phyloP scores from a whole-genome alignment of 331 rosid species.

The Quercus phellos region DNA sequence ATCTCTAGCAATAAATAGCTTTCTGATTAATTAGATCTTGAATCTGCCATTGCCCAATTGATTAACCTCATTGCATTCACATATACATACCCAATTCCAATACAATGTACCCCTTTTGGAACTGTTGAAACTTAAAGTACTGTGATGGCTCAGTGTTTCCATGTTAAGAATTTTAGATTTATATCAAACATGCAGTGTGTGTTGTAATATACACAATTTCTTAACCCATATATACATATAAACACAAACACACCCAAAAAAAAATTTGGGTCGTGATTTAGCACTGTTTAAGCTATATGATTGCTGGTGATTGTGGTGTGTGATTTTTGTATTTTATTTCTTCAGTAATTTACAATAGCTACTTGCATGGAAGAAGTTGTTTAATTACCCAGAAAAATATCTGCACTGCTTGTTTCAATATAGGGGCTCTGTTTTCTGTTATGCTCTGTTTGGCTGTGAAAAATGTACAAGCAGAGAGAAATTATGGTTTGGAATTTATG shows the following conservation, averaged over 20 bases:
- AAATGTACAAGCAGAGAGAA: neutral
- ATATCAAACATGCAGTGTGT: neutral
- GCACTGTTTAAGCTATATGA: neutral
- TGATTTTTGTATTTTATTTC: neutral
- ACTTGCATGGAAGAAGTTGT: neutral
- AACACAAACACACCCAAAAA: neutral
- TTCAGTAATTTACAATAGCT: neutral
- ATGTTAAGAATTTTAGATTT: neutral
- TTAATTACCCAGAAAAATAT: neutral
- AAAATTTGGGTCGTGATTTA: neutral
- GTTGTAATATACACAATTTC: neutral
- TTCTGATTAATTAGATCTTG: constrained; percentile 56
- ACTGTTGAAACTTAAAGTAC: neutral
- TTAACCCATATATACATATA: neutral
- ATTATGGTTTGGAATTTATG: neutral
- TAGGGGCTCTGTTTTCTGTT: neutral
- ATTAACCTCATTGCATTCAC: constrained; percentile 6
- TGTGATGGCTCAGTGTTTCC: neutral
- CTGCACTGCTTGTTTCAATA: neutral
- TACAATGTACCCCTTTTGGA: constrained; percentile 2
- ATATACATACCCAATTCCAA: neutral
- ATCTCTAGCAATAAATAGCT: constrained; percentile 23
- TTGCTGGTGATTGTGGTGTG: neutral
- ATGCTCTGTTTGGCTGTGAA: neutral
- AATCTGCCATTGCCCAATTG: neutral